phyloP scores from a whole-genome alignment of 306 rosid species.

The Dryas octopetala region DNA sequence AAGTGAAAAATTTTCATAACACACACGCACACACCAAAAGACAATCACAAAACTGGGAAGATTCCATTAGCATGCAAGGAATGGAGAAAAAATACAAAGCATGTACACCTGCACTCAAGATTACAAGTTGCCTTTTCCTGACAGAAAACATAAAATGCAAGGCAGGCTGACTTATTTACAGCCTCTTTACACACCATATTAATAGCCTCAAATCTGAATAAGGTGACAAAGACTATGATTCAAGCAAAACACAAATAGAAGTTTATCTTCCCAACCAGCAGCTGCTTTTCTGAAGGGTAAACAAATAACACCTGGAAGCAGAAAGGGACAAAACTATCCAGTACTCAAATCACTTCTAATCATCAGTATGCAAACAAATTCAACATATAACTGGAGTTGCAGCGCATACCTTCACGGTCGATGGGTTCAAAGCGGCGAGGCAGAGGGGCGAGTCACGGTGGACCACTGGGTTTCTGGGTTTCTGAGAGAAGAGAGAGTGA shows the following conservation, averaged over 20 bases:
- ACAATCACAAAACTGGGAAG: background rate
- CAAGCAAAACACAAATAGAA: background rate
- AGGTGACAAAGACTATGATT: background rate
- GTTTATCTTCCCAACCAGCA: conserved; percentile 27
- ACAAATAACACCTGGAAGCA: conserved; percentile 73
- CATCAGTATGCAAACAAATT: conserved; percentile 8
- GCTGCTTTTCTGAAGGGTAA: conserved; percentile 83
- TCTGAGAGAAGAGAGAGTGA: no score
- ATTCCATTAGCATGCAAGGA: background rate
- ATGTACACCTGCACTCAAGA: background rate
- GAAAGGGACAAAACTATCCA: background rate
- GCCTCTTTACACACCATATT: background rate
- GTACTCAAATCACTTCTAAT: conserved; percentile 1
- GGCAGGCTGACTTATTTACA: background rate
- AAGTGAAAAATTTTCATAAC: background rate
- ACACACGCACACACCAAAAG: no score
- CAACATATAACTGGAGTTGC: no score
- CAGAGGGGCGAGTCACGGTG: no score
- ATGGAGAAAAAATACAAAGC: no score
- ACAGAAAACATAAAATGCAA: background rate
- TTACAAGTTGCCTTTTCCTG: no score
- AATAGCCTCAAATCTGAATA: background rate
- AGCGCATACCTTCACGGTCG: no score
- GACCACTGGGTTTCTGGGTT: no score
- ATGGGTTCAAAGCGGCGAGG: no score